Evolutionary conservation across 768 basidiomycete genomes (phyloP), one percentile per base, ranked within the genome.

Genomic region (Serpula lacrymans): DNA sequence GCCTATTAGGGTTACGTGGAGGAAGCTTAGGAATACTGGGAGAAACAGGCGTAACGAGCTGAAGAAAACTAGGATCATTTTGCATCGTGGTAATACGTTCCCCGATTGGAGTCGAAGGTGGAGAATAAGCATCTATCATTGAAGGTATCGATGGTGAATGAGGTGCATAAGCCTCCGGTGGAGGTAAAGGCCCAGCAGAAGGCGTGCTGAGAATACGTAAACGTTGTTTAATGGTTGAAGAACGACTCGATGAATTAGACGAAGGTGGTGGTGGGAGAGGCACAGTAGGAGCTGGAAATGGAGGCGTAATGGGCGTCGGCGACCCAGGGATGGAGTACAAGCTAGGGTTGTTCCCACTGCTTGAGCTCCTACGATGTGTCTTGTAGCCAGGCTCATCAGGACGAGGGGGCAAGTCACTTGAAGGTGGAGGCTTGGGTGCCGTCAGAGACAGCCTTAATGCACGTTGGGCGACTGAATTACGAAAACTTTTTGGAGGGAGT

Each of bases 161-260:
- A 31, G 43, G 29, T 16, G 53, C 47, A 31, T 47, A 45, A 20
- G 27, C 25, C 29, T 34, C 52, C 22, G 47, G 50, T 27, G 46
- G 40, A 8, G 45, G 51, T 22, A 55, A 37, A 23, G 43, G 42
- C 24, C 40, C 46, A 22, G 58, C 35, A 8, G 79, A 61, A 17
- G 82, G 82, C 3, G 81, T 70, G 52, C 82, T 86, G 37, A 80
- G 72, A 36, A 83, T 78, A 37, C 86, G 80, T 39, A 86, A 52
- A 24, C 86, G 82, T 46, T 77, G 77, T 50, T 72, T 78, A 49
- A 87, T 50, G 9, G 80, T 77, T 2, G 71, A 48, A 54, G 48
- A 43, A 52, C 49, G 36, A 44, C 47, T 6, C 47, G 53, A 22
- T 45, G 52, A 20, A 47, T 47, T 24, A 37, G 38, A 40, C 8